phyloP scores from a whole-genome alignment of 805 yeast genomes.

The Candida arabinofermentans region DNA sequence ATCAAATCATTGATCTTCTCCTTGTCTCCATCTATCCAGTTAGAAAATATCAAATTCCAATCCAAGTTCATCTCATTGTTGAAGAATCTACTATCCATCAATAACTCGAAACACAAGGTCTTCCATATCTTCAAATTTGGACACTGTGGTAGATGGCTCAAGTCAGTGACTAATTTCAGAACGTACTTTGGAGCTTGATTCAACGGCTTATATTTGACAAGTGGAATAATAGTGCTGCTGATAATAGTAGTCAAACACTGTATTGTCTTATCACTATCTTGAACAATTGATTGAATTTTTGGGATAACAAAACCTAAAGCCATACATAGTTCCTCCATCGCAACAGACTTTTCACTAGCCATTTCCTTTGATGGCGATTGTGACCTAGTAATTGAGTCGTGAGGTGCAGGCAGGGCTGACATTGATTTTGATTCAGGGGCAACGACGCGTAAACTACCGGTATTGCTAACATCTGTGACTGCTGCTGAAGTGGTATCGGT shows the following conservation, averaged over 20 bases:
- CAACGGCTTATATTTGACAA: constrained; percentile 41
- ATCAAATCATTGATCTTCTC: constrained; percentile 55
- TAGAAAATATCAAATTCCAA: constrained; percentile 55
- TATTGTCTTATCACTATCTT: constrained; percentile 60
- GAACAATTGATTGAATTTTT: constrained; percentile 37
- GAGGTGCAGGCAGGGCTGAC: background rate
- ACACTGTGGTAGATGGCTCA: constrained; percentile 32
- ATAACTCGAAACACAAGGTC: constrained; percentile 54
- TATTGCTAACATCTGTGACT: no score
- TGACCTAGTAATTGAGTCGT: constrained; percentile 3
- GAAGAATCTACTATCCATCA: constrained; percentile 61
- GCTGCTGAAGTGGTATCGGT: background rate
- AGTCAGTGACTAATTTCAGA: constrained; percentile 39
- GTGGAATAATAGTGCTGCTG: constrained; percentile 50
- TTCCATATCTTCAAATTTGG: constrained; percentile 58
- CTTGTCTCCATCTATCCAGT: constrained; percentile 64
- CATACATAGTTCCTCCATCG: constrained; percentile 42
- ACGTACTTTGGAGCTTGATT: constrained; percentile 37
- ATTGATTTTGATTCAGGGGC: background rate
- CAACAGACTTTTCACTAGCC: constrained; percentile 16
- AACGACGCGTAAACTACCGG: no score
- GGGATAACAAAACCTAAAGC: constrained; percentile 39
- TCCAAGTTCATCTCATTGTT: constrained; percentile 27
- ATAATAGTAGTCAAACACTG: constrained; percentile 48
- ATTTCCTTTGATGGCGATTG: constrained; percentile 11